Evolutionary conservation across 2,329 filamentous ascomycete species (phyloP).

Genomic region (Nigrospora sphaerica): DNA sequence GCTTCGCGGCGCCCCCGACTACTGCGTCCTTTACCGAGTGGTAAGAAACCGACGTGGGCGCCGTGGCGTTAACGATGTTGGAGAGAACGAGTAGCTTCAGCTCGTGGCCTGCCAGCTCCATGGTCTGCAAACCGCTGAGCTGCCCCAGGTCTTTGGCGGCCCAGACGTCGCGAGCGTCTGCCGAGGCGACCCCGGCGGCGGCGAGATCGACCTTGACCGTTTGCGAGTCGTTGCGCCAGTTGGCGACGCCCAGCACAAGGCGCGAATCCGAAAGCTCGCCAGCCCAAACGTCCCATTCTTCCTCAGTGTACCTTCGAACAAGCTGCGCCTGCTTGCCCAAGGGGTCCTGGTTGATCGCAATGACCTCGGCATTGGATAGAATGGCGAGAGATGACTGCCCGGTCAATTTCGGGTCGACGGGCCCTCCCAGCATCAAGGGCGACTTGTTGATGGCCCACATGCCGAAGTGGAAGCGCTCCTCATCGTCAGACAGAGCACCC

Average conservation of each 20-base stretch:
- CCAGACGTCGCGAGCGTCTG: conserved; percentile 34
- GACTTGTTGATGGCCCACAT: conserved; percentile 47
- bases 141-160: conserved; percentile 23
- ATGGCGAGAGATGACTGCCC: conserved; percentile 31
- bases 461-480: conserved; percentile 45
- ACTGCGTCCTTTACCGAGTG: conserved; percentile 29
- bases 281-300: conserved; percentile 44
- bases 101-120: conserved; percentile 29
- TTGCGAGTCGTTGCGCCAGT: conserved; percentile 39
- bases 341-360: conserved; percentile 51
- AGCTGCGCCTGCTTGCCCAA: conserved; percentile 44
- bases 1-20: conserved; percentile 21
- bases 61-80: conserved; percentile 17
- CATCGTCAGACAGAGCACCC: conserved; percentile 31
- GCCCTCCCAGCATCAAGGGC: conserved; percentile 39
- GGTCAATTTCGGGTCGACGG: conserved; percentile 29
- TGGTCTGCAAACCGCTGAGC: conserved; percentile 20
- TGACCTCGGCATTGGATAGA: conserved; percentile 43
- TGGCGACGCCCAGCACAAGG: conserved; percentile 37
- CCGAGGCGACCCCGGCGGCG: conserved; percentile 28
- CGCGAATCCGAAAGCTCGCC: conserved; percentile 35
- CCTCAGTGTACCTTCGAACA: conserved; percentile 36
- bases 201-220: conserved; percentile 33
- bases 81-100: conserved; percentile 30
- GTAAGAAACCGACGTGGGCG: conserved; percentile 22